Evolutionary conservation across 805 yeast genomes (phyloP), one percentile per base, ranked within the genome.

Genomic region (Saccharomycopsis fermentans): DNA sequence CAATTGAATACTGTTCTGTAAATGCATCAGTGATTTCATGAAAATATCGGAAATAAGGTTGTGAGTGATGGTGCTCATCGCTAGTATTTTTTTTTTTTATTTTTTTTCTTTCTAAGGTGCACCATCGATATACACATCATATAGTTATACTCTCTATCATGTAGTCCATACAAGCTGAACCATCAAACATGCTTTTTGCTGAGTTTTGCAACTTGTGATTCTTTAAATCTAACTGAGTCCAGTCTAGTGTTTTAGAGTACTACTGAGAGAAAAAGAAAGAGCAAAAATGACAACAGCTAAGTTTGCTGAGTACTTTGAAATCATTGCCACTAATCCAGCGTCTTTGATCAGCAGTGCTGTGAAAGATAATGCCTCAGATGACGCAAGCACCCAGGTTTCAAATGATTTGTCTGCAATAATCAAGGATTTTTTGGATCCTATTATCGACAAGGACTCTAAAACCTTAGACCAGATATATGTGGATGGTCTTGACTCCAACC

Each of bases 401-500:
- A 19, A 29, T 32, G 29, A 52, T 12, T 52, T 59, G 16, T 59
- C 61, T 16, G 17, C 40, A 6, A 3, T 54, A 11, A 50, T 59
- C 26, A 59, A 59, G 52, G 19, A 14, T n/a, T 37, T 58, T 17
- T 24, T 58, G 14, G 60, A 58, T 39, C 60, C 60, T 14, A 36
- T 50, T 6, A 58, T 58, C 4, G 40, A 26, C 3, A 48, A 55
- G 17, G 51, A 73, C 58, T 70, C 71, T 62, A 40, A 40, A 3
- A 86, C 87, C 5, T 74, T 92, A 21, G 96, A 90, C 70, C 90
- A 88, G 68, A 77, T 92, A 21, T 82, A 85, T 64, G 78, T 86
- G 14, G 95, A 90, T 54, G 98, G 97, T 0, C 74, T 92, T 57
- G 96, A 88, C 69, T 84, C 96, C 26, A 80, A 86, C 43, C 98